These are phyloP conservation scores for Epichloe bromicola DNA, from an alignment of 2,329 filamentous ascomycete genomes.

Conservation along the genomic window DNA sequence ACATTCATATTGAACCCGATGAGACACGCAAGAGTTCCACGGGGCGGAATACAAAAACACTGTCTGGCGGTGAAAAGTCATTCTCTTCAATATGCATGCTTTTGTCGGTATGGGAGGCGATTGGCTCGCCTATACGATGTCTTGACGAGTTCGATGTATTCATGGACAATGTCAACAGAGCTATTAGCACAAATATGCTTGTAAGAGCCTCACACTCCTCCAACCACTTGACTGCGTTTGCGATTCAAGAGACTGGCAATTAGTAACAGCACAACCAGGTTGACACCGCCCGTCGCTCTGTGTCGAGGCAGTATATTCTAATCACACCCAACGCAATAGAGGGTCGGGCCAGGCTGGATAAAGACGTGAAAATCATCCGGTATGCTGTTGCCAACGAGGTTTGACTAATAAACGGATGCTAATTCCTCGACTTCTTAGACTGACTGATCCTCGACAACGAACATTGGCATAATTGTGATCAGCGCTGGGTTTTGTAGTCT, in stretches of 20 bases:
- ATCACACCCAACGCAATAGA: conserved; percentile 86
- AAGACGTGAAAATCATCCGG: conserved; percentile 70
- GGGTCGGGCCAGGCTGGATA: conserved; percentile 40
- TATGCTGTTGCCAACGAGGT: conserved; percentile 19
- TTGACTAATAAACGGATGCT: background rate
- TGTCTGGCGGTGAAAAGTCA: conserved; percentile 94
- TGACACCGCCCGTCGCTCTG: conserved; percentile 66
- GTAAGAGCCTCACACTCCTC: conserved; percentile 34
- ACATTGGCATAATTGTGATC: conserved; percentile 20
- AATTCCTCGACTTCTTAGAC: conserved; percentile 20
- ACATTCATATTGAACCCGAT: conserved; percentile 63
- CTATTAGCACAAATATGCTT: conserved; percentile 87
- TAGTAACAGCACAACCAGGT: conserved; percentile 40
- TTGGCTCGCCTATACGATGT: conserved; percentile 89
- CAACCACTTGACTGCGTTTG: background rate
- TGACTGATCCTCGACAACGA: conserved; percentile 47
- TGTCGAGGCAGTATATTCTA: conserved; percentile 89
- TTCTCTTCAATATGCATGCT: conserved; percentile 94
- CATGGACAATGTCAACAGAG: conserved; percentile 95
- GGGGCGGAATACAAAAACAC: conserved; percentile 76
- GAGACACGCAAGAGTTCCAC: conserved; percentile 54
- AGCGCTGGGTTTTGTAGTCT: background rate
- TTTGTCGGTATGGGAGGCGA: conserved; percentile 91
- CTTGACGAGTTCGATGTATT: conserved; percentile 98
- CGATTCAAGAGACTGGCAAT: background rate